Conservation (phyloP, 257 asterid genomes). For the Solanum acaule region DNA sequence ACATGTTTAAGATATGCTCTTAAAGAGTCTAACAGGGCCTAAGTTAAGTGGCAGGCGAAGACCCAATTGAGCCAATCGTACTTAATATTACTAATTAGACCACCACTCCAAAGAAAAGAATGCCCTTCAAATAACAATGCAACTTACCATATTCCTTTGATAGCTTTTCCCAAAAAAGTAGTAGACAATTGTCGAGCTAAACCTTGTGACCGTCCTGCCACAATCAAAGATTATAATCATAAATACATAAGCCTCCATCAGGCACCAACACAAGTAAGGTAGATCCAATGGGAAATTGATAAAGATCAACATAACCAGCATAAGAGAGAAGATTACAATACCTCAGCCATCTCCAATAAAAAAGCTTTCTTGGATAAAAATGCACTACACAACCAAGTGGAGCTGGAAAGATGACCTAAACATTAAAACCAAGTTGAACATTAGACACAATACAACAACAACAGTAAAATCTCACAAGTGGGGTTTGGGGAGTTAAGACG, state of each 20-base stretch:
- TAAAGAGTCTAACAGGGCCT: no score
- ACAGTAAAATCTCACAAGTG: no score
- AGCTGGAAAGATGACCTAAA: constrained; percentile 14
- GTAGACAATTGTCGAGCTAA: no score
- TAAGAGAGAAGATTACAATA: background rate
- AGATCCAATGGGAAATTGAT: background rate
- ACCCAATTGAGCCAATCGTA: no score
- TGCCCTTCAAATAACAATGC: no score
- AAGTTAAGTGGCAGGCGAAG: no score
- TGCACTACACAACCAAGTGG: background rate
- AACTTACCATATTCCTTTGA: no score
- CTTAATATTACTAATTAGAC: no score
- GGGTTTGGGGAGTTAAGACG: background rate
- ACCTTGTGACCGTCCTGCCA: no score
- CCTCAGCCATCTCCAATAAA: constrained; percentile 45
- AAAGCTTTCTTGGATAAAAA: background rate
- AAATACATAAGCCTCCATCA: background rate
- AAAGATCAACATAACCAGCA: background rate
- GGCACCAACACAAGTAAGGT: background rate
- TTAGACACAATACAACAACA: background rate
- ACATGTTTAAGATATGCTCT: no score
- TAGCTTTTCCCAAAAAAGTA: no score
- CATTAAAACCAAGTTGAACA: background rate
- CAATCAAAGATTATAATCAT: background rate
- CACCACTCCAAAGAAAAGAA: no score